Conservation (phyloP, 2,329 filamentous ascomycete genomes). For the Conoideocrella luteorostrata region DNA sequence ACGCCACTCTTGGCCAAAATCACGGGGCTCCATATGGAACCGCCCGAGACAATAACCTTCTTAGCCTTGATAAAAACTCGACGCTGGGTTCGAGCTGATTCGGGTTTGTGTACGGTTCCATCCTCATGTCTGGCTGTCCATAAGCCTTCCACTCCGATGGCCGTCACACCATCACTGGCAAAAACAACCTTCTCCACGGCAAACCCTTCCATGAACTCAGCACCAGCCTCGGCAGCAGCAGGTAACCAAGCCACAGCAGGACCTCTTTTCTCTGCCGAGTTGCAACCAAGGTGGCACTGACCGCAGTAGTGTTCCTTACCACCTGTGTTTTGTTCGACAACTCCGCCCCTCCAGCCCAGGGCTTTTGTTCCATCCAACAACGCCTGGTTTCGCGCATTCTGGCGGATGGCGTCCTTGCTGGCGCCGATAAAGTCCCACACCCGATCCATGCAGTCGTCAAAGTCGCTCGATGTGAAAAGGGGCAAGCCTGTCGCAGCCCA, state of each 20-base stretch:
- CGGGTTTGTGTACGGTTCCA: conserved; percentile 48
- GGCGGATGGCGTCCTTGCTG: conserved; percentile 55
- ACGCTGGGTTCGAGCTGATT: conserved; percentile 43
- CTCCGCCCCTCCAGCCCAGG: conserved; percentile 63
- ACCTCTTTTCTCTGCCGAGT: conserved; percentile 69
- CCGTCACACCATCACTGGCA: conserved; percentile 48
- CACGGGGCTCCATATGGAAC: conserved; percentile 70
- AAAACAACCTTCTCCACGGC: conserved; percentile 66
- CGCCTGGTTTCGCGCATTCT: conserved; percentile 65
- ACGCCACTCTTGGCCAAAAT: conserved; percentile 73
- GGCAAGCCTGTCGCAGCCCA: conserved; percentile 67
- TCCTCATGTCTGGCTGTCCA: conserved; percentile 68
- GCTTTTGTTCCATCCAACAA: conserved; percentile 70
- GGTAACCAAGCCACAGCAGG: conserved; percentile 72
- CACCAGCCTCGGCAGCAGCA: conserved; percentile 70
- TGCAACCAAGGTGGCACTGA: conserved; percentile 54
- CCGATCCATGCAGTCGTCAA: conserved; percentile 71
- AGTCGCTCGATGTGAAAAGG: conserved; percentile 68
- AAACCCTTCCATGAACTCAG: conserved; percentile 79
- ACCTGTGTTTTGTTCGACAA: conserved; percentile 74
- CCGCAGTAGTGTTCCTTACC: conserved; percentile 70
- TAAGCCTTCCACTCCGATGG: conserved; percentile 63
- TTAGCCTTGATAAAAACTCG: conserved; percentile 70
- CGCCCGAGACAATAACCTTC: conserved; percentile 71
- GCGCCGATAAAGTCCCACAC: conserved; percentile 78